Evolutionary conservation across 768 basidiomycete genomes (phyloP), one percentile per base, ranked within the genome.

Genomic region (Naganishia friedmannii): DNA sequence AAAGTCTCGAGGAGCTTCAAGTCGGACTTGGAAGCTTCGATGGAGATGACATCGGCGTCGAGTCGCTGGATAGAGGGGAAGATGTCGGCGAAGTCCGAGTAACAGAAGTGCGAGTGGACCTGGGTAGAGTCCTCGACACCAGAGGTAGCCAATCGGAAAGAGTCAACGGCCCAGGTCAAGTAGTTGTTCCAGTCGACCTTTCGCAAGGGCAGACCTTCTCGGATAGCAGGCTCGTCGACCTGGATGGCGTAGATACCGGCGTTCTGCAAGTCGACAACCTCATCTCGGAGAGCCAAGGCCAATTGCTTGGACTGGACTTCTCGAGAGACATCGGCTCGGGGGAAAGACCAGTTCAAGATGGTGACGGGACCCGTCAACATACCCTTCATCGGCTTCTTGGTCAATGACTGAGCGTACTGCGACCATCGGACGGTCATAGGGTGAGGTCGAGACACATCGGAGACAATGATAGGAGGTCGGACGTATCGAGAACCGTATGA

Each of bases 261-360:
- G 82, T 89, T 89, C 85, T 94, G 92, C 77, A 98, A 91, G 84
- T 99, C 96, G 74, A 93, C 75, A 73, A 99, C 96, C 83, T 99
- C 96, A 79, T 98, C 96, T 75, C 96, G 93, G 80, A 99, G 92
- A 68, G 96, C 90, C 73, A 99, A 87, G 68, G 96, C 96, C 74
- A 99, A 88, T 83, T 99, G 96, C 86, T 94, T 93, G 81, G 93
- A 93, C 85, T 99, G 96, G 74, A 94, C 83, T 84, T 98, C 95
- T 80, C 92, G 91, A 67, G 90, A 88, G 75, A 98, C 90, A 81
- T 99, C 96, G 74, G 92, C 92, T 82, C 96, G 95, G 79, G 96
- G 96, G 94, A 99, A 99, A 39, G 96, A 98, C 96, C 96, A 99
- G 87, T 98, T 98, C 83, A 98, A 88, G 83, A 99, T 96, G 75